Base-by-base conservation (phyloP, 768 basidiomycete genomes). In the Calocybe indica region DNA sequence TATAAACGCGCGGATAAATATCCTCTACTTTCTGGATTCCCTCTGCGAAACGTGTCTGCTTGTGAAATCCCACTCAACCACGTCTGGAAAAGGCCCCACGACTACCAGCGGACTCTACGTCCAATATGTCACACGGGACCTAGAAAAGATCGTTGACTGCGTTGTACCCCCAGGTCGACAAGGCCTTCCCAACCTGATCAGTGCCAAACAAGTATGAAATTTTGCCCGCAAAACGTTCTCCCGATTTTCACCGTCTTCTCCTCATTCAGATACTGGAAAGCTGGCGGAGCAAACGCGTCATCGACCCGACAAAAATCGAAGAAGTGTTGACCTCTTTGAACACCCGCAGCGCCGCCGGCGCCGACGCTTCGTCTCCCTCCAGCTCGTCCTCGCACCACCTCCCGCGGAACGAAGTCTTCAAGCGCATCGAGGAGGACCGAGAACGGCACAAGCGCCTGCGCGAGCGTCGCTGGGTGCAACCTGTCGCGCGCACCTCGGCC, bases 391-490 rank as follows among this genome's bases (percentile, higher is more conserved):
- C 55, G 49, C 58, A 47, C n/a, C 54, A 58, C 22, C 61, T 55
- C 48, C 54, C 82, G 1, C 76, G 78, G 7, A 65, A 69, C n/a
- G 90, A 93, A 44, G 78, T 91, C 29, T 76, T 90, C 59, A 83
- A 85, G 49, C 83, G 91, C 9, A 92, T 95, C 54, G 91, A 95
- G 62, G 92, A 94, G 56, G 92, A 94, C 62, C 74, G 92, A 2
- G 92, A 94, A 57, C 79, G 93, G 52, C 92, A 94, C 58, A 95
- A 95, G 67, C 82, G 92, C 9, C 73, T 95, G 2, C 81, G 92
- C 40, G 92, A 95, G 62, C 80, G 88, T 34, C 80, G 92, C 38
- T 95, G 92, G 92, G 88, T 89, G n/a, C 88, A 90, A 58, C 83
- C 85, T 2, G 71, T 82, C 7, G 74, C 80, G 4, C 82, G 80